These are phyloP conservation scores for Narthecium ossifragum DNA, from an alignment of 106 monocot genomes.

Conservation along the genomic window DNA sequence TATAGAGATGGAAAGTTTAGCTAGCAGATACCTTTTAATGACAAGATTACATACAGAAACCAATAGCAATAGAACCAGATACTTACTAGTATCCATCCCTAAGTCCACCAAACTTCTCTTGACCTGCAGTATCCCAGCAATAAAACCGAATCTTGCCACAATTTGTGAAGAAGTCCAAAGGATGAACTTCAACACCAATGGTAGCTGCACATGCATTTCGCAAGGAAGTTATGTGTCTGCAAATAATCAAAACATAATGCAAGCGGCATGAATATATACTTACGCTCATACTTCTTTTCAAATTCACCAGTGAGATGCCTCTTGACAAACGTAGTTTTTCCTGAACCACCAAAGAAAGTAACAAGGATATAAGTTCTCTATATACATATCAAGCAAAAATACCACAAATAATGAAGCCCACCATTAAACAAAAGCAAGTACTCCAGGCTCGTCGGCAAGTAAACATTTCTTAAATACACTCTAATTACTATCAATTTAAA, in stretches of 20 bases:
- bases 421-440: too few relatives aligned
- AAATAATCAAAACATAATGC: background rate
- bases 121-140: conserved; percentile 74
- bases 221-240: background rate
- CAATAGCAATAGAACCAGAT: too few relatives aligned
- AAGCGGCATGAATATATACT: background rate
- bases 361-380: too few relatives aligned
- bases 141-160: conserved; percentile 62
- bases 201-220: conserved; percentile 30
- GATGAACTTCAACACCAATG: conserved; percentile 72
- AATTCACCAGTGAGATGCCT: conserved; percentile 43
- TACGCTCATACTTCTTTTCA: conserved; percentile 47
- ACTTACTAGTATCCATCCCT: conserved; percentile 74
- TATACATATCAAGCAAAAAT: too few relatives aligned
- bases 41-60: too few relatives aligned
- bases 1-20: too few relatives aligned
- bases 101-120: conserved; percentile 72
- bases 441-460: too few relatives aligned
- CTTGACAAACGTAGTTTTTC: conserved; percentile 44
- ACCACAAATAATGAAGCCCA: too few relatives aligned
- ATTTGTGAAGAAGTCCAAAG: conserved; percentile 61
- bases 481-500: too few relatives aligned
- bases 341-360: too few relatives aligned
- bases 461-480: too few relatives aligned
- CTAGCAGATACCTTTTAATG: too few relatives aligned